phyloP scores from a whole-genome alignment of 306 rosid genomes.

The Albizia julibrissin region DNA sequence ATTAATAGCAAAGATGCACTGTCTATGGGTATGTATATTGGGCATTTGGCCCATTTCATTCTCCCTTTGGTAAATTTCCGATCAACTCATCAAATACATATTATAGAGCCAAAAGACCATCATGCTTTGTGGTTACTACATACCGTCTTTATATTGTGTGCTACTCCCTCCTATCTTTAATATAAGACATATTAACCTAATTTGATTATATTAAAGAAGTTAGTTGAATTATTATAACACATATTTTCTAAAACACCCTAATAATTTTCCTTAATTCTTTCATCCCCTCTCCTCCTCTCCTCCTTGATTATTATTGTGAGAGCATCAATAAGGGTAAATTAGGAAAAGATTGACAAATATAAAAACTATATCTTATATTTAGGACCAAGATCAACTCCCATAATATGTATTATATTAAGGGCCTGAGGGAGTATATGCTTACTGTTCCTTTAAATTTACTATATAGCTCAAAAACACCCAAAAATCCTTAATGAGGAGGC shows the following conservation, averaged over 20 bases:
- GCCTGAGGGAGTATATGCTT: not conserved
- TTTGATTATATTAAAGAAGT: no score
- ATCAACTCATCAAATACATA: conserved; percentile 7
- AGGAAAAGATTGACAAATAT: not conserved
- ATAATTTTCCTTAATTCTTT: no score
- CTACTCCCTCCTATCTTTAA: not conserved
- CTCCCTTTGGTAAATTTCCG: conserved; percentile 9
- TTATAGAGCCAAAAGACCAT: conserved; percentile 1
- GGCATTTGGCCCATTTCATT: conserved; percentile 10
- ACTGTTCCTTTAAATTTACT: not conserved
- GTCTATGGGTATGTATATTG: conserved; percentile 63
- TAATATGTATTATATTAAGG: no score
- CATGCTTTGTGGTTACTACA: not conserved
- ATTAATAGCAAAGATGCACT: conserved; percentile 71
- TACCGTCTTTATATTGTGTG: not conserved
- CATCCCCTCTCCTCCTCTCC: no score
- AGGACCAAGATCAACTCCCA: no score
- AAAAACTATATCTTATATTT: no score
- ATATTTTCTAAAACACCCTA: no score
- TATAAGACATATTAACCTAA: no score
- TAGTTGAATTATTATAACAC: no score
- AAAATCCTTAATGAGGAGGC: not conserved
- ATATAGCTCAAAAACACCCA: conserved; percentile 18
- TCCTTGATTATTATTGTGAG: no score
- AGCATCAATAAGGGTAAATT: no score